Conservation (phyloP, 352 stramenopile species). For the Phytophthora litchii region DNA sequence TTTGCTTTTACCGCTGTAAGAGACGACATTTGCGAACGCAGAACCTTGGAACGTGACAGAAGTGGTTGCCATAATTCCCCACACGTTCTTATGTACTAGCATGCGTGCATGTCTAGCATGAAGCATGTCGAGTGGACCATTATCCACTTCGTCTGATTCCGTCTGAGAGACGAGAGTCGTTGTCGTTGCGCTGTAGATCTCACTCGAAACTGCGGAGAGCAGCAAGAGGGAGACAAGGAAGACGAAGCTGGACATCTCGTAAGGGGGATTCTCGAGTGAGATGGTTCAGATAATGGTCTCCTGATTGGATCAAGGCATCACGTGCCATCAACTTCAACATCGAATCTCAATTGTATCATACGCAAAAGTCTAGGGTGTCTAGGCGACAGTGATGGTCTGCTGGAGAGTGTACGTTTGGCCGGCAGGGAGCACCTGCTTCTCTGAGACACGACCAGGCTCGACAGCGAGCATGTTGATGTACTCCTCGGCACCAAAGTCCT, state of each 20-base stretch:
- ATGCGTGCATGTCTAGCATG: constrained; percentile 55
- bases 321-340: constrained; percentile 26
- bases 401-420: constrained; percentile 54
- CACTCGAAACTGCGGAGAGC: neutral
- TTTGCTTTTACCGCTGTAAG: constrained; percentile 56
- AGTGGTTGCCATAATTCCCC: constrained; percentile 65
- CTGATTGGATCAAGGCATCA: constrained; percentile 22
- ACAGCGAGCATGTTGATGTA: constrained; percentile 96
- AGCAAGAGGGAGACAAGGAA: constrained; percentile 1
- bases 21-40: constrained; percentile 62
- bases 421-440: constrained; percentile 42
- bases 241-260: no score
- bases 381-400: constrained; percentile 17
- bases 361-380: constrained; percentile 10
- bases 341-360: constrained; percentile 3
- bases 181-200: constrained; percentile 21
- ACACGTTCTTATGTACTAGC: constrained; percentile 65
- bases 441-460: constrained; percentile 89
- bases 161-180: constrained; percentile 2
- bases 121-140: constrained; percentile 21
- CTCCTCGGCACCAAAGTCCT: constrained; percentile 94
- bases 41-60: constrained; percentile 54
- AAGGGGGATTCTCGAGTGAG: no score
- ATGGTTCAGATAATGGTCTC: no score
- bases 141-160: neutral